These are phyloP conservation scores for Endoconidiophora laricicola DNA, from an alignment of 2,329 filamentous ascomycete genomes.

Conservation along the genomic window DNA sequence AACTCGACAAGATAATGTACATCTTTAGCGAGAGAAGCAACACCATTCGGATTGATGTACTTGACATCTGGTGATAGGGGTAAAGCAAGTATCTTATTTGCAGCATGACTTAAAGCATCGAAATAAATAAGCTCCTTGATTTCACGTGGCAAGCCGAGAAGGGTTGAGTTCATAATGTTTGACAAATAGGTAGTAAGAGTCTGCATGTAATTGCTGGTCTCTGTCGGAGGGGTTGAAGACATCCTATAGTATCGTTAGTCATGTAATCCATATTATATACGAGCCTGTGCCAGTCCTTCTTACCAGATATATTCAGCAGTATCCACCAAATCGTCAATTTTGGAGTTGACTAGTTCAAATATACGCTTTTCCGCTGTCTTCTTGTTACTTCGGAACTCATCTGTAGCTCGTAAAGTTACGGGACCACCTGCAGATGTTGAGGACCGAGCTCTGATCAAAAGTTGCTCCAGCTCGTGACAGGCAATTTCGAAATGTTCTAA, in stretches of 20 bases:
- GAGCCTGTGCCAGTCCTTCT: conserved; percentile 12
- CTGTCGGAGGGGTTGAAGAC: conserved; percentile 40
- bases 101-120: conserved; percentile 81
- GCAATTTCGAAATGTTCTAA: conserved; percentile 92
- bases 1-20: conserved; percentile 73
- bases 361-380: conserved; percentile 95
- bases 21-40: conserved; percentile 65
- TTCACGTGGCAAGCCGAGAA: conserved; percentile 80
- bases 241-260: conserved; percentile 22
- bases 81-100: conserved; percentile 65
- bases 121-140: conserved; percentile 98
- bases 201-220: conserved; percentile 88
- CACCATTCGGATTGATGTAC: conserved; percentile 74
- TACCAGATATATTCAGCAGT: conserved; percentile 95
- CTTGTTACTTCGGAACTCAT: conserved; percentile 75
- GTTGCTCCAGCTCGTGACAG: conserved; percentile 72
- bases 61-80: conserved; percentile 65
- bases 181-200: conserved; percentile 83
- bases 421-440: conserved; percentile 67
- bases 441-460: conserved; percentile 71
- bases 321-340: conserved; percentile 93
- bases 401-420: conserved; percentile 65
- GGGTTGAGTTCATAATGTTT: conserved; percentile 91
- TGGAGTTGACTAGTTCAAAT: conserved; percentile 95
- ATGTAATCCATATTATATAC: neutral